phyloP scores from a whole-genome alignment of 495 filamentous ascomycete species.

The Saxophila tyrrhenica region DNA sequence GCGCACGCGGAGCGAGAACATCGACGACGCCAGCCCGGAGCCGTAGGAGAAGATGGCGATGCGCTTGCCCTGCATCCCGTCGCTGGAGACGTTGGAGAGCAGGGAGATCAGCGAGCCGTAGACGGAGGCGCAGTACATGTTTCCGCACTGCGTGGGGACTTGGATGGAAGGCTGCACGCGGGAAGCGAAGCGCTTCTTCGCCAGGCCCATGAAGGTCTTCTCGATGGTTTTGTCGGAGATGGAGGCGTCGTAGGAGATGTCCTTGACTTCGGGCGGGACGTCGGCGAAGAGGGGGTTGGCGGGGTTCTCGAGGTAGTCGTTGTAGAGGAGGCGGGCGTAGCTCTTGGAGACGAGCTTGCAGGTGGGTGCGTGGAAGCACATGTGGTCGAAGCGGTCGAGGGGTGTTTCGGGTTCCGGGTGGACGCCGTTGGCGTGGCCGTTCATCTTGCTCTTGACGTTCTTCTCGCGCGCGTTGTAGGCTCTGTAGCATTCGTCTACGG shows the following conservation, averaged over 20 bases:
- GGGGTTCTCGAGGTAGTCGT: slow-evolving; percentile 80
- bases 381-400: slow-evolving; percentile 89
- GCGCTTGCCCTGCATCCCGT: slow-evolving; percentile 67
- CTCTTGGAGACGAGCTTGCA: slow-evolving; percentile 97
- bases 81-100: slow-evolving; percentile 58
- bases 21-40: slow-evolving; percentile 75
- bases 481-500: slow-evolving; percentile 92
- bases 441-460: slow-evolving; percentile 46
- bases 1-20: slow-evolving; percentile 78
- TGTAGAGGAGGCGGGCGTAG: slow-evolving; percentile 90
- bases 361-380: slow-evolving; percentile 90
- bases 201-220: slow-evolving; percentile 90
- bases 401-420: slow-evolving; percentile 50
- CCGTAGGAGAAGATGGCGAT: slow-evolving; percentile 93
- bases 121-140: slow-evolving; percentile 97
- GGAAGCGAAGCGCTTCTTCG: slow-evolving; percentile 90
- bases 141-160: slow-evolving; percentile 88
- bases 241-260: slow-evolving; percentile 75
- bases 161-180: slow-evolving; percentile 76
- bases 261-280: slow-evolving; percentile 73
- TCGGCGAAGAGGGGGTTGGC: slow-evolving; percentile 67
- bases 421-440: slow-evolving; percentile 45
- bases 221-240: slow-evolving; percentile 87
- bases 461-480: slow-evolving; percentile 81
- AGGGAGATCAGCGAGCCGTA: slow-evolving; percentile 75